phyloP scores from a whole-genome alignment of 1,139 yeast species.

The Blastobotrys raffinosifermentans region DNA sequence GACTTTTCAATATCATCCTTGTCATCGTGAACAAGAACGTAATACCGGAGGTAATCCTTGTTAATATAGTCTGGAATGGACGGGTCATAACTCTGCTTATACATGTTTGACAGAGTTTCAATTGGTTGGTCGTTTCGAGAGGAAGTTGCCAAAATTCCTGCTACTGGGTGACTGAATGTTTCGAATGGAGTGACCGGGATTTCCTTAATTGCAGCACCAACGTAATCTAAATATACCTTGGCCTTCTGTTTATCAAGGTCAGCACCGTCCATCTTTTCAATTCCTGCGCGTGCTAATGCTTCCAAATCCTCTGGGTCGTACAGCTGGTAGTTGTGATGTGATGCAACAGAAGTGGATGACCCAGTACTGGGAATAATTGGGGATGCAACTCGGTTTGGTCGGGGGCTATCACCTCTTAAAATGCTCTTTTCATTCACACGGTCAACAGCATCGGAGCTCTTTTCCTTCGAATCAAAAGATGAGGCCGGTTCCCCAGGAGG shows the following conservation, averaged over 20 bases:
- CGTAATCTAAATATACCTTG: slow-evolving; percentile 51
- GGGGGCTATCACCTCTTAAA: too few species aligned
- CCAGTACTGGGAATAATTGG: too few species aligned
- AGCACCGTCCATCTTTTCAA: slow-evolving; percentile 10
- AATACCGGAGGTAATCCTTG: slow-evolving; percentile 35
- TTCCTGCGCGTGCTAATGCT: slow-evolving; percentile 11
- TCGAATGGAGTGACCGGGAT: slow-evolving; percentile 72
- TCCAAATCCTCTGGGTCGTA: slow-evolving; percentile 21
- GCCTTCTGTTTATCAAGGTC: slow-evolving; percentile 13
- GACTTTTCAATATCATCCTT: slow-evolving; percentile 29
- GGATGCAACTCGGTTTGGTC: too few species aligned
- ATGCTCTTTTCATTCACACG: too few species aligned
- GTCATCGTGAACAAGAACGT: slow-evolving; percentile 36
- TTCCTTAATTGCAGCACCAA: slow-evolving; percentile 57
- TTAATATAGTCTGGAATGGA: slow-evolving; percentile 32
- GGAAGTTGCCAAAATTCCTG: slow-evolving; percentile 65
- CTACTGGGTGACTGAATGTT: slow-evolving; percentile 83
- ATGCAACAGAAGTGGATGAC: too few species aligned
- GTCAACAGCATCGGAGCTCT: too few species aligned
- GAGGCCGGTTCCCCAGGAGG: neutral
- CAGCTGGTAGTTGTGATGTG: too few species aligned
- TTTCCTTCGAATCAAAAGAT: too few species aligned
- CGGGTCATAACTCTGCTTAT: slow-evolving; percentile 29
- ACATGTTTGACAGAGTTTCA: slow-evolving; percentile 39
- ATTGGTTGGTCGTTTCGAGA: slow-evolving; percentile 42